Conservation (phyloP, 441 rosid genomes). For the Jatropha podagrica region DNA sequence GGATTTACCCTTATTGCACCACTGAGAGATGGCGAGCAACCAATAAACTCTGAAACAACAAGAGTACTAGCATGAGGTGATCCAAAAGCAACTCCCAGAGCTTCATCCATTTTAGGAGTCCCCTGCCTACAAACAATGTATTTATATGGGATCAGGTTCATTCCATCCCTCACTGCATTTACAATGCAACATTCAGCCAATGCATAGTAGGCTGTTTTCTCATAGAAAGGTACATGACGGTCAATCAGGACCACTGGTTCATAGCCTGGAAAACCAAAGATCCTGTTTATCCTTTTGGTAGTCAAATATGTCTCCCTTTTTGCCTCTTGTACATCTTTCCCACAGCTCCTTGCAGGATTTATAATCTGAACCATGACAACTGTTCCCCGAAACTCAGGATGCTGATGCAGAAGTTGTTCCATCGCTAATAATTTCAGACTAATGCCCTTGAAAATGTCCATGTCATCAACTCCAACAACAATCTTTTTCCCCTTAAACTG, state of each 20-base stretch:
- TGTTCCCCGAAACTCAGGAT: constrained; percentile 48
- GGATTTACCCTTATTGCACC: constrained; percentile 87
- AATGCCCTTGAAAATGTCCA: constrained; percentile 87
- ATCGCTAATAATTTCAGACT: constrained; percentile 69
- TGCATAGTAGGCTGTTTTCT: constrained; percentile 75
- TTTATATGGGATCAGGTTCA: constrained; percentile 81
- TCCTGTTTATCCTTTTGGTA: constrained; percentile 59
- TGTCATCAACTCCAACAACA: constrained; percentile 69
- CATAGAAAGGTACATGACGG: constrained; percentile 56
- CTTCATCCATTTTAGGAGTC: constrained; percentile 50
- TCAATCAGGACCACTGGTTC: constrained; percentile 80
- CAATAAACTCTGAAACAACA: constrained; percentile 74
- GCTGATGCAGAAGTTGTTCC: constrained; percentile 57
- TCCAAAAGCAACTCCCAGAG: constrained; percentile 43
- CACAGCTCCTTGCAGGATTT: constrained; percentile 79
- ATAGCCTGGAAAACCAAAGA: constrained; percentile 55
- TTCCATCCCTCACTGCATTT: constrained; percentile 81
- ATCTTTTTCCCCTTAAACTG: constrained; percentile 57
- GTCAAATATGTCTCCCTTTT: constrained; percentile 51
- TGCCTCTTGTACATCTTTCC: constrained; percentile 74
- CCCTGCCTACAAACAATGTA: constrained; percentile 77
- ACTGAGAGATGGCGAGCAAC: constrained; percentile 83
- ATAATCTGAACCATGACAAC: constrained; percentile 79
- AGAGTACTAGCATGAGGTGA: constrained; percentile 59
- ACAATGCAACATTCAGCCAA: constrained; percentile 76